Base-by-base conservation (phyloP, 306 rosid genomes). In the Prunus kanzakura region DNA sequence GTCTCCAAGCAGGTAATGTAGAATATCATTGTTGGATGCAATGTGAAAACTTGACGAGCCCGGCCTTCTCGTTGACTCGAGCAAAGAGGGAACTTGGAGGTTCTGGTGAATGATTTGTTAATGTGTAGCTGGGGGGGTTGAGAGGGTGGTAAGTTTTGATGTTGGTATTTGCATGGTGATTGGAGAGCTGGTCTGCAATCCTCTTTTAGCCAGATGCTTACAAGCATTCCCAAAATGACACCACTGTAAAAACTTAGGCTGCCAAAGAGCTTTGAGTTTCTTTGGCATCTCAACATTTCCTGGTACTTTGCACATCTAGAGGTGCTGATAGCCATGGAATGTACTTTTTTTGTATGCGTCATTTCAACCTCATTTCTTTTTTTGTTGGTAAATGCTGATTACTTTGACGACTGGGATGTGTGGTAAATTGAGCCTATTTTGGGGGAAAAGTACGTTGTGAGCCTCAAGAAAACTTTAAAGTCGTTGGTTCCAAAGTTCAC, bases 1-100 rank as follows among this genome's bases (percentile, higher is more conserved):
- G 46, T 61, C 29, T 35, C 69, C 77, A 73, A 25, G 77, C 69
- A 73, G 77, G 57, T 61, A 6, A 45, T 43, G 27, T 61, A 25
- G 55, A 58, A 43, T 47, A 43, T 46, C 47, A 19, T 61, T 46
- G 69, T 23, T 27, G 69, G 69, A 25, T 70, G 63, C 62, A 51
- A 71, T 52, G 64, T 52, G 64, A 19, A 54, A 71, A 51, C 19
- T 1, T 73, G 43, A 18, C 11, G 69, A 73, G 43, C 22, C 69
- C 8, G 0, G 8, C 20, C 49, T 19, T 64, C 47, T 8, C 20
- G 22, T 62, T 62, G 14, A 62, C 67, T 35, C 45, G 11, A 12
- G 64, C 67, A 20, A 38, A 19, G 35, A 19, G 41, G 22, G 65
- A 41, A 27, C 12, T 9, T 43, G 77, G 56, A 43, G 56, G 27